Evolutionary conservation across 148 eudicot species (phyloP).

Genomic region (Camellia granthamiana): DNA sequence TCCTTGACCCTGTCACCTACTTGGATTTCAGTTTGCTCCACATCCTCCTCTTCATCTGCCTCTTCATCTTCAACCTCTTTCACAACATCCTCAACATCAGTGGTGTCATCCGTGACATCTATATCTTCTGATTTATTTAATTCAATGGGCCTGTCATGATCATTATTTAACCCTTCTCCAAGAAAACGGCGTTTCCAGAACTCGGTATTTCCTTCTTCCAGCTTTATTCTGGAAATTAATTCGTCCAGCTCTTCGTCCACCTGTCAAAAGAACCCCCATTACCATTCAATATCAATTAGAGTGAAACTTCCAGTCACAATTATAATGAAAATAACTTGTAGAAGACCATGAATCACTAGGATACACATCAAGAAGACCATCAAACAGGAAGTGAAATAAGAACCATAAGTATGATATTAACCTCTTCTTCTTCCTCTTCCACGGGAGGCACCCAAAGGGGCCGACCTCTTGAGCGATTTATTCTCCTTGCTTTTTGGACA

Average conservation of each 20-base stretch:
- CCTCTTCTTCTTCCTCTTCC: conserved; percentile 97
- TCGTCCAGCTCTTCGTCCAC: conserved; percentile 91
- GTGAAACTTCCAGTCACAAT: conserved; percentile 4
- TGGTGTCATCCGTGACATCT: conserved; percentile 58
- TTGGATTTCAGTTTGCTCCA: conserved; percentile 65
- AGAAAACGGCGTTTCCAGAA: conserved; percentile 96
- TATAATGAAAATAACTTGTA: neutral
- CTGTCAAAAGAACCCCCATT: conserved; percentile 32
- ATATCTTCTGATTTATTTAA: conserved; percentile 34
- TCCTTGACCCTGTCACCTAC: conserved; percentile 67
- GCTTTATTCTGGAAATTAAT: conserved; percentile 78
- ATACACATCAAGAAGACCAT: neutral
- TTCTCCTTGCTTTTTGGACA: conserved; percentile 94
- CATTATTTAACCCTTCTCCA: conserved; percentile 63
- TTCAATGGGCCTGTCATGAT: conserved; percentile 41
- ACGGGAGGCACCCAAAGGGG: conserved; percentile 98
- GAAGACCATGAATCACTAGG: neutral
- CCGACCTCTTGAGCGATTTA: conserved; percentile 90
- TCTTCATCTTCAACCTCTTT: conserved; percentile 82
- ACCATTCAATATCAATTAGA: conserved; percentile 2
- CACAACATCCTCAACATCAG: conserved; percentile 50
- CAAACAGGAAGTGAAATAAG: neutral
- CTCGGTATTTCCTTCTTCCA: conserved; percentile 94
- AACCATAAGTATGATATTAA: conserved; percentile 21
- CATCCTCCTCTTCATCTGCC: conserved; percentile 77